Conservation (phyloP, 345 rosid genomes). For the Microthlaspi erraticum region DNA sequence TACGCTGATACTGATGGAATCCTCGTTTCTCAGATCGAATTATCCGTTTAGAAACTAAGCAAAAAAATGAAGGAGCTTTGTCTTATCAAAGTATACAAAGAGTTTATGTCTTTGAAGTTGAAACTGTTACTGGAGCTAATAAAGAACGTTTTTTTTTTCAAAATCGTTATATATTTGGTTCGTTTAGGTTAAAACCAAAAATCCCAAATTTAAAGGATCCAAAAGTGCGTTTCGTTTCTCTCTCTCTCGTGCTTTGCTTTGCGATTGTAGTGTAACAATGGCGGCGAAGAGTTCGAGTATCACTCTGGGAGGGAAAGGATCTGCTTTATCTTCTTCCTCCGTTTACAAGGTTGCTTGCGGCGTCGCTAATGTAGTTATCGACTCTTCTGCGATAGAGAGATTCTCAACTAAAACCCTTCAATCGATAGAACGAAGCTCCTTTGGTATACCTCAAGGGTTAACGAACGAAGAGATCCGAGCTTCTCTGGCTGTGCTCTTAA, state of each 20-base stretch:
- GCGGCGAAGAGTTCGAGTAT: constrained; percentile 50
- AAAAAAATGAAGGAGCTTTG: constrained; percentile 20
- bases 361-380: constrained; percentile 52
- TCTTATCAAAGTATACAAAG: not conserved
- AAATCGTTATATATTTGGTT: not conserved
- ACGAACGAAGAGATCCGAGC: constrained; percentile 57
- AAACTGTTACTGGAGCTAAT: constrained; percentile 7
- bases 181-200: not conserved
- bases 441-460: constrained; percentile 36
- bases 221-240: not conserved
- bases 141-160: not conserved
- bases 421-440: constrained; percentile 7
- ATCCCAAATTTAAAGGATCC: constrained; percentile 10
- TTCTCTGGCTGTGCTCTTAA: constrained; percentile 56
- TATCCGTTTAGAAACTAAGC: constrained; percentile 49
- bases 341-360: constrained; percentile 54
- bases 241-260: not conserved
- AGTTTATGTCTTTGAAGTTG: constrained; percentile 1
- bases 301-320: constrained; percentile 62
- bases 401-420: constrained; percentile 44
- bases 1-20: constrained; percentile 88
- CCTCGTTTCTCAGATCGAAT: constrained; percentile 64
- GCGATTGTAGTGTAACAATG: constrained; percentile 12
- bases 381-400: constrained; percentile 61
- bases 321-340: constrained; percentile 57